Evolutionary conservation across 1,284 basidiomycete species (phyloP), one percentile per base, ranked within the genome.

Genomic region (Rhodotorula sp.): DNA sequence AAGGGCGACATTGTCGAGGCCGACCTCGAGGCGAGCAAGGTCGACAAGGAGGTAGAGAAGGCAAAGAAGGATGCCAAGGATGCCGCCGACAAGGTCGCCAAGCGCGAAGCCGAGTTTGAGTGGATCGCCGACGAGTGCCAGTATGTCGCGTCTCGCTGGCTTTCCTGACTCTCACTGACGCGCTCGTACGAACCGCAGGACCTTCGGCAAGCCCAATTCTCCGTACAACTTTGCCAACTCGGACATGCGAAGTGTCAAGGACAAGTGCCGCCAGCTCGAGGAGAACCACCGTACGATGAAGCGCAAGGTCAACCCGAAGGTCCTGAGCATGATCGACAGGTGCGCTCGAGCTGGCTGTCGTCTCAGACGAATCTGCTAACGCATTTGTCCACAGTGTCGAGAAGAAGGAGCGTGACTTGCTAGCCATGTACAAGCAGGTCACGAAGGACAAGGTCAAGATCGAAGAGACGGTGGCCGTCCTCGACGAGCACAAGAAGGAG

Each of bases 361-460:
- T 44, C 17, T 25, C 23, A 1, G 12, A 9, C 23, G 0, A 4
- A 34, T 13, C 41, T 14, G 23, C 60, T 70, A 9, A 53, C 52
- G 17, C 13, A 42, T 14, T 49, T 52, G 3, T 48, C 21, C 17
- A 41, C 34, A 97, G 93, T 68, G 92, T 96, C 55, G 97, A 99
- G 85, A 97, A 97, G 85, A 91, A 92, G 79, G 96, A 99, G 81
- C 82, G 86, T 0, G 87, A 88, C 34, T 84, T 97, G 67, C 91
- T 90, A 82, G 92, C 91, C 83, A 98, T 93, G 88, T 86, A 98
- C 81, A 81, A 86, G 1, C 94, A 90, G 3, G 95, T 99, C 4
- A 83, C 94, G 78, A 91, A 92, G 79, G 97, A 99, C 83, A 97
- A 97, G 82, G 85, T 88, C 77, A 99, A 97, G 85, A 99, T 99